Base-by-base conservation (phyloP, 2,329 filamentous ascomycete genomes). In the Ophiosphaerella korrae region DNA sequence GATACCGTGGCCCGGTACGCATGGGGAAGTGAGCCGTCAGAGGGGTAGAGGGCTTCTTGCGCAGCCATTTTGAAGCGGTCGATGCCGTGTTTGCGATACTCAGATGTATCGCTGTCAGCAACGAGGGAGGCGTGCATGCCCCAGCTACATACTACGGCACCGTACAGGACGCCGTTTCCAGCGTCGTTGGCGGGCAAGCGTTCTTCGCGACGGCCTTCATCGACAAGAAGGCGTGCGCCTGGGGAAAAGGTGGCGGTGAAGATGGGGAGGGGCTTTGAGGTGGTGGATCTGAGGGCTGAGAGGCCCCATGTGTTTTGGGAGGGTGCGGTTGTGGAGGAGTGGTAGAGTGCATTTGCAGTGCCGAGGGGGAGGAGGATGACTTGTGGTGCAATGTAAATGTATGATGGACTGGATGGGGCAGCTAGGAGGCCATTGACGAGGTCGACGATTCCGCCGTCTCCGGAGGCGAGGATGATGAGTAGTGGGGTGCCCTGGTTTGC, bases 61-160 rank as follows among this genome's bases (percentile, higher is more conserved):
- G 91, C 92, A 0, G 91, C 92, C 84, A 96, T 90, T 49, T 86
- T 82, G 75, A 97, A 97, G 16, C 93, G 83, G 68, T 88, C 84
- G 29, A 81, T 80, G 11, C 93, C 93, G 65, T 88, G 87, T 59
- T 84, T 83, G 55, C 93, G 87, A 73, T 93, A 93, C 58, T 85
- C 88, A 0, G 84, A 78, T 0, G 92, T 95, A 72, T 97, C 93
- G 72, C 89, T 94, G 76, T 97, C 92, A 62, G 90, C 92, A 18
- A 97, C 91, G 3, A 97, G 81, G 36, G 88, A 86, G 26, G 92
- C 90, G 67, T 97, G 93, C 66, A 97, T 85, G 16, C 89, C 93
- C 82, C 95, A 96, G 71, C 89, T 94, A 38, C 87, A 88, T 2
- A 97, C 92, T 18, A 97, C 90, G 21, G 88, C 88, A 23, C 91